A percentile compares a stretch with the other conserved stretches of the same genome.
Evolutionary conservation across 139 green algal species (phyloP).

Genomic region (Chlorella vulgaris): DNA sequence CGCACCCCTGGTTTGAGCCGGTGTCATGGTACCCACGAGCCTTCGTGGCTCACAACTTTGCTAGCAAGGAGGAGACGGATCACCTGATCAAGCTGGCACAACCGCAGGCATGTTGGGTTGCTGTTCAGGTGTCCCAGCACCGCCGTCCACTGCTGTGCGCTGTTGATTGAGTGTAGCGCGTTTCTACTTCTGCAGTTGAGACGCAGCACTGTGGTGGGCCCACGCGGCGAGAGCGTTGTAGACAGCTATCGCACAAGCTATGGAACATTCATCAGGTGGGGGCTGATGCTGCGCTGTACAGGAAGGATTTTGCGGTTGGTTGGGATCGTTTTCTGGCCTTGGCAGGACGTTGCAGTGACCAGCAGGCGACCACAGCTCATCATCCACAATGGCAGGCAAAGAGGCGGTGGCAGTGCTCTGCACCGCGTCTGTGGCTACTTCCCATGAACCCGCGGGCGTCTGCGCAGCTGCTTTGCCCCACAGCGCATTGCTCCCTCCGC

Average conservation of each 20-base stretch:
- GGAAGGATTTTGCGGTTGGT: no score
- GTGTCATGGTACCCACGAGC: slow-evolving; percentile 75
- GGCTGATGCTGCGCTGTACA: neutral
- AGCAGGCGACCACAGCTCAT: no score
- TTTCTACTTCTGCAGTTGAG: slow-evolving; percentile 62
- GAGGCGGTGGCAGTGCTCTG: no score
- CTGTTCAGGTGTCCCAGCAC: neutral
- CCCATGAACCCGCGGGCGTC: no score
- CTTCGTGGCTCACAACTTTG: slow-evolving; percentile 84
- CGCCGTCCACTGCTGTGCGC: neutral
- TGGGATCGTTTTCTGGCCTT: no score
- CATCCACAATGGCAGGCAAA: no score
- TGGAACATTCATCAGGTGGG: slow-evolving; percentile 64
- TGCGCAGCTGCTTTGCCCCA: no score
- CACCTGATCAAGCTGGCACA: slow-evolving; percentile 67
- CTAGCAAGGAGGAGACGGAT: slow-evolving; percentile 68
- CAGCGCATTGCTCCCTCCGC: no score
- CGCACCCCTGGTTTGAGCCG: slow-evolving; percentile 58
- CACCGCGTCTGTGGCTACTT: no score
- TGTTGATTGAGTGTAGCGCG: neutral
- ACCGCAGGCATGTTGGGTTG: slow-evolving; percentile 21
- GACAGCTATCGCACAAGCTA: slow-evolving; percentile 78
- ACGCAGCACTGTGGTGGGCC: slow-evolving; percentile 76
- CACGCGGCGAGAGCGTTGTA: slow-evolving; percentile 53
- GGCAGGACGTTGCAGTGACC: no score